Percentiles rank a stretch among this genome's conserved stretches.
Evolutionary conservation across 1,284 basidiomycete species (phyloP).

Genomic region (Cryptococcus amylolentus): DNA sequence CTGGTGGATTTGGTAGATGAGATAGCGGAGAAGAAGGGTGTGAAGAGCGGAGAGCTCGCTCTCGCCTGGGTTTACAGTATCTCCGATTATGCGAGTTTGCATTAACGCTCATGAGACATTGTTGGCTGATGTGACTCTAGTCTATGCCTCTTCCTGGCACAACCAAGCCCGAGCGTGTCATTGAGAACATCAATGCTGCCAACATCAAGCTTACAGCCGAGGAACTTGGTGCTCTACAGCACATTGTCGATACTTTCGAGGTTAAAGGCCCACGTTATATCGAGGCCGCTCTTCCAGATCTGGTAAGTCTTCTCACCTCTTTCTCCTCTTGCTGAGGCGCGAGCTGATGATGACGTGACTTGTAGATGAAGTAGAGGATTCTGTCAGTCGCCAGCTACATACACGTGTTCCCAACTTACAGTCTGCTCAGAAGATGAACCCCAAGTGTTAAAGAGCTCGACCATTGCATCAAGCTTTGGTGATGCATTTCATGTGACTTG

Average conservation of each 20-base stretch:
- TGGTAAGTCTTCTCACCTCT: slow-evolving; percentile 8
- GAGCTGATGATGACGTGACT: too few species aligned
- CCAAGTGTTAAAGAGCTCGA: too few species aligned
- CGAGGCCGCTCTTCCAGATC: slow-evolving; percentile 4
- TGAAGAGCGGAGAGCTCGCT: slow-evolving; percentile 59
- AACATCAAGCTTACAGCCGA: slow-evolving; percentile 51
- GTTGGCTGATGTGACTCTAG: slow-evolving; percentile 10
- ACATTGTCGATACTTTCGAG: slow-evolving; percentile 45
- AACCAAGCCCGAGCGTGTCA: slow-evolving; percentile 51
- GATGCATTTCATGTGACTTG: too few species aligned
- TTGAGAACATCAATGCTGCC: slow-evolving; percentile 54
- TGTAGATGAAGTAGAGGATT: too few species aligned
- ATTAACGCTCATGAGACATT: too few species aligned
- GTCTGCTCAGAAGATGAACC: too few species aligned
- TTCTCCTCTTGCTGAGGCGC: too few species aligned
- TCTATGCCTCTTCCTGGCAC: slow-evolving; percentile 60
- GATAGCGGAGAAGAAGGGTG: slow-evolving; percentile 55
- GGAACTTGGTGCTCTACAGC: slow-evolving; percentile 47
- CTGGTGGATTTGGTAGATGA: slow-evolving; percentile 54
- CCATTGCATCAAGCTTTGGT: too few species aligned
- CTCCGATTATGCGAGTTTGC: slow-evolving; percentile 49
- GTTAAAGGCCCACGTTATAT: slow-evolving; percentile 33
- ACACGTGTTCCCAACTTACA: too few species aligned
- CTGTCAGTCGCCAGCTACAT: too few species aligned
- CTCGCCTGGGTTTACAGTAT: slow-evolving; percentile 61